These are phyloP conservation scores for Clonostachys solani DNA, from an alignment of 2,329 filamentous ascomycete species.

Conservation along the genomic window DNA sequence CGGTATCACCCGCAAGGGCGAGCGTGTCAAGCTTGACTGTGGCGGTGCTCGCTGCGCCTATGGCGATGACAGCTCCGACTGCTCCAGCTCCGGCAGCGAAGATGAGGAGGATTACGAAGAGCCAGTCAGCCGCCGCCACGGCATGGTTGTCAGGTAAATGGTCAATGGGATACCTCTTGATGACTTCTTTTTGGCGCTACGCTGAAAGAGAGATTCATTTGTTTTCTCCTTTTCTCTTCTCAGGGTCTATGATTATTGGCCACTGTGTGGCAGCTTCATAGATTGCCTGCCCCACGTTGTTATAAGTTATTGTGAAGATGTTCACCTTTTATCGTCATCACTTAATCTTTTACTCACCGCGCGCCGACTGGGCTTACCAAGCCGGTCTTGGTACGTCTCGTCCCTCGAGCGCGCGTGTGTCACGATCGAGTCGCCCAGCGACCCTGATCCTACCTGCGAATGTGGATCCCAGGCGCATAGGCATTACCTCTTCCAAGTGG, in stretches of 20 bases:
- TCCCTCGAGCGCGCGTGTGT: constrained; percentile 13
- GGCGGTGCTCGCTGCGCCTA: constrained; percentile 85
- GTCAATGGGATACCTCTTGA: not conserved
- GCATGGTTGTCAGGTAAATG: constrained; percentile 50
- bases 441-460: too few relatives aligned
- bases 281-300: not conserved
- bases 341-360: constrained; percentile 12
- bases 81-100: constrained; percentile 62
- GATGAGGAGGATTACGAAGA: constrained; percentile 46
- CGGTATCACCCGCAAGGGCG: constrained; percentile 89
- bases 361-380: constrained; percentile 27
- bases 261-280: not conserved
- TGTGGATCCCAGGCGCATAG: too few relatives aligned
- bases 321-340: not conserved
- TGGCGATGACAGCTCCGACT: constrained; percentile 64
- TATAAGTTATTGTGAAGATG: not conserved
- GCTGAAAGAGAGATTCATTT: constrained; percentile 2
- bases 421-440: constrained; percentile 39
- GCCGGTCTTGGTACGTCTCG: constrained; percentile 35
- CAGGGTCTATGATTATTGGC: not conserved
- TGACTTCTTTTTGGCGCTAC: constrained; percentile 10
- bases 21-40: constrained; percentile 94
- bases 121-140: constrained; percentile 56
- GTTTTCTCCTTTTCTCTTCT: not conserved
- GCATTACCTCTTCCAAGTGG: too few relatives aligned